These are phyloP conservation scores for Rubus parviflorus DNA, from an alignment of 306 rosid genomes.

Conservation along the genomic window DNA sequence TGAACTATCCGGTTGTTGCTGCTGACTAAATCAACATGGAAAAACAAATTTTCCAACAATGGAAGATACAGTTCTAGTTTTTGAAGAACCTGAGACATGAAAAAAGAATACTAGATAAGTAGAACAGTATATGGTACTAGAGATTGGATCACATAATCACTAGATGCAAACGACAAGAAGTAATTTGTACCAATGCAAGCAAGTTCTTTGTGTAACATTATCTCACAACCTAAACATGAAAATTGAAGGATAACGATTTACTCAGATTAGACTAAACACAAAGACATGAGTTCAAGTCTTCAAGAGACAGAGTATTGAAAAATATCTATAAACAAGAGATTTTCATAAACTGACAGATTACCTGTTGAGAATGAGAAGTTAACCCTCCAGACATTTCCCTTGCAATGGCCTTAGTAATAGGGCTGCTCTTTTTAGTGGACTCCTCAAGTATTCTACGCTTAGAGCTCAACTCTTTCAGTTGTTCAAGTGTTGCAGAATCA, in stretches of 20 bases:
- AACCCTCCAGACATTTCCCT: conserved; percentile 80
- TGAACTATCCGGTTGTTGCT: conserved; percentile 27
- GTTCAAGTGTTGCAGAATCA: conserved; percentile 74
- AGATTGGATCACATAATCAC: neutral
- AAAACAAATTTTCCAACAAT: conserved; percentile 58
- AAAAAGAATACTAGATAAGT: conserved; percentile 17
- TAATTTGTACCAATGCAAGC: neutral
- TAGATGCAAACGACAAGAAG: neutral
- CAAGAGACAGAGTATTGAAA: neutral
- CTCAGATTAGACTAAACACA: neutral
- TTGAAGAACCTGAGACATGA: conserved; percentile 56
- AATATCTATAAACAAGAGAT: neutral
- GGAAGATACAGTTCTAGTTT: conserved; percentile 69
- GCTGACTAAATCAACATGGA: conserved; percentile 30
- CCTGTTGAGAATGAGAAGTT: conserved; percentile 68
- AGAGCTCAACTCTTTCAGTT: conserved; percentile 74
- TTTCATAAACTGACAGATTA: conserved; percentile 16
- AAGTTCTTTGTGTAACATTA: conserved; percentile 5
- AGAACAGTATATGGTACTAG: neutral
- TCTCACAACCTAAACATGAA: neutral
- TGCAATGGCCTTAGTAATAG: conserved; percentile 68
- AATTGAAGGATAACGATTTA: neutral
- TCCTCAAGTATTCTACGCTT: conserved; percentile 71
- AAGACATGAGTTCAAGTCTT: neutral
- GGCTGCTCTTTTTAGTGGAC: conserved; percentile 57